phyloP scores from a whole-genome alignment of 495 filamentous ascomycete species.

The Neurospora africana region DNA sequence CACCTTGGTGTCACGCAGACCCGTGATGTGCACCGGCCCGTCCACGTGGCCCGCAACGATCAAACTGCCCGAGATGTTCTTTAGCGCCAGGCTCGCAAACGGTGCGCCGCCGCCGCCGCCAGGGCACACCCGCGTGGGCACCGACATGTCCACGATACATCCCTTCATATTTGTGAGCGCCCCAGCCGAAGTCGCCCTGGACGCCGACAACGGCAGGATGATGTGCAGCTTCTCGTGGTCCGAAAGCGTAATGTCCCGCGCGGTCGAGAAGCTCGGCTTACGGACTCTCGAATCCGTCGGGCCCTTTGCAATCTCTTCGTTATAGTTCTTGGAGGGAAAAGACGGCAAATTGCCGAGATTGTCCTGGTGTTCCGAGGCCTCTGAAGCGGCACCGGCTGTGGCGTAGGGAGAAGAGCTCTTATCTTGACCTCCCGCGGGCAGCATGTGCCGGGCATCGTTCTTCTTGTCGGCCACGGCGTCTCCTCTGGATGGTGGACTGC shows the following conservation, averaged over 20 bases:
- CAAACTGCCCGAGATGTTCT: conserved; percentile 55
- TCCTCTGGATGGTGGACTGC: neutral
- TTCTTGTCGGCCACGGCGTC: conserved; percentile 1
- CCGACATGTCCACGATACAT: conserved; percentile 72
- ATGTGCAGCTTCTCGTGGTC: conserved; percentile 56
- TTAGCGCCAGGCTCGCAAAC: conserved; percentile 65
- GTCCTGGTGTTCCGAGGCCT: conserved; percentile 19
- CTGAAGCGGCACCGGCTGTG: neutral
- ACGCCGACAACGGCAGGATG: conserved; percentile 58
- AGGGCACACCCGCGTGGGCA: conserved; percentile 38
- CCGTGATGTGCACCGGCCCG: conserved; percentile 75
- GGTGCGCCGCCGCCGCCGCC: conserved; percentile 41
- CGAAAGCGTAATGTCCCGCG: conserved; percentile 52
- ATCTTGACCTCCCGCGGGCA: neutral
- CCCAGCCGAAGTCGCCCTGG: conserved; percentile 56
- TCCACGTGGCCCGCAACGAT: conserved; percentile 67
- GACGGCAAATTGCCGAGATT: conserved; percentile 17
- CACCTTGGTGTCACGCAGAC: conserved; percentile 59
- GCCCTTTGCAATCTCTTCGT: conserved; percentile 33
- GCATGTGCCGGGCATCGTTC: conserved; percentile 2
- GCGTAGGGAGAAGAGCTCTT: neutral
- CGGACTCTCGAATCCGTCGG: conserved; percentile 25
- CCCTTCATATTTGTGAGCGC: conserved; percentile 58
- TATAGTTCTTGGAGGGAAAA: conserved; percentile 34
- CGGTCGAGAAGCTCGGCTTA: conserved; percentile 48